phyloP scores from a whole-genome alignment of 2,329 filamentous ascomycete species.

The Sclerotiophoma versabilis region DNA sequence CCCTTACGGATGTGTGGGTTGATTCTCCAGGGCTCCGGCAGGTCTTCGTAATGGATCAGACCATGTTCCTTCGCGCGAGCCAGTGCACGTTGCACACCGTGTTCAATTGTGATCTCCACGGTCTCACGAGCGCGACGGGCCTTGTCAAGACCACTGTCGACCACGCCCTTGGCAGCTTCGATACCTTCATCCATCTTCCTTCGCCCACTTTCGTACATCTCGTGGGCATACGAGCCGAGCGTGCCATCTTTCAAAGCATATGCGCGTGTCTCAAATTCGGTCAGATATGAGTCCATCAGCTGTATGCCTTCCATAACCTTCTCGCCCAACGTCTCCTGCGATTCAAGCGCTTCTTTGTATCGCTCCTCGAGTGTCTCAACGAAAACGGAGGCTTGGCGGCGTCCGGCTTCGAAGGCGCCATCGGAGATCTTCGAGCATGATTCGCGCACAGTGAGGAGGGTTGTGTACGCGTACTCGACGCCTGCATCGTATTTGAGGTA shows the following conservation, averaged over 20 bases:
- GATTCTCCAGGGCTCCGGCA: constrained; percentile 90
- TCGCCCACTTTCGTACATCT: constrained; percentile 78
- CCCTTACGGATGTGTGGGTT: constrained; percentile 92
- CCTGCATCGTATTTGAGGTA: constrained; percentile 84
- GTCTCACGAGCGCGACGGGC: constrained; percentile 79
- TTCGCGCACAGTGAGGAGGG: constrained; percentile 83
- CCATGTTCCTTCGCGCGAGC: constrained; percentile 77
- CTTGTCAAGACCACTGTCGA: constrained; percentile 81
- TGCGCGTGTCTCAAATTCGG: constrained; percentile 83
- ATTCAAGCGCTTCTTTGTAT: constrained; percentile 85
- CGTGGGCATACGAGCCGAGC: constrained; percentile 73
- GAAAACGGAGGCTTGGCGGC: constrained; percentile 82
- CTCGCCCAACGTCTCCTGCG: constrained; percentile 86
- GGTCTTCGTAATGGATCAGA: constrained; percentile 85
- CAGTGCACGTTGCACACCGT: constrained; percentile 83
- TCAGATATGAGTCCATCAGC: constrained; percentile 82
- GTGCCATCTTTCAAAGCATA: constrained; percentile 81
- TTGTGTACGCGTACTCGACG: constrained; percentile 83
- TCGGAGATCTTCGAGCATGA: constrained; percentile 90
- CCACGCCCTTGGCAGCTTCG: constrained; percentile 74
- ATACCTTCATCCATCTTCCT: constrained; percentile 82
- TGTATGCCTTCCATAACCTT: constrained; percentile 89
- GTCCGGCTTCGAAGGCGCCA: constrained; percentile 86
- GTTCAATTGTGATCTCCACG: constrained; percentile 69
- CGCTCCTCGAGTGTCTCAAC: constrained; percentile 89